phyloP scores from a whole-genome alignment of 371 early-diverging fungal species.

The Lichtheimia corymbifera region DNA sequence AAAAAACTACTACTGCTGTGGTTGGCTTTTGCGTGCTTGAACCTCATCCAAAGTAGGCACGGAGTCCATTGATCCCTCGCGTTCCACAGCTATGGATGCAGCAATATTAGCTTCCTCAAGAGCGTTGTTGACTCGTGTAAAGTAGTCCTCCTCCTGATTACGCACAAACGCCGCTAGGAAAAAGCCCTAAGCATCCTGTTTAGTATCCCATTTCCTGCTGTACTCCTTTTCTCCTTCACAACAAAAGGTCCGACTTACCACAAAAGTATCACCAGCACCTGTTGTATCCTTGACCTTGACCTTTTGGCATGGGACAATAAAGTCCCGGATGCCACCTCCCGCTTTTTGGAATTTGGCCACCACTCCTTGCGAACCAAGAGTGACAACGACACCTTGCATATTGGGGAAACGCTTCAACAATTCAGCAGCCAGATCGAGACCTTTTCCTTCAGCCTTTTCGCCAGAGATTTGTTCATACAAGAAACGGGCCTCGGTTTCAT shows the following conservation, averaged over 20 bases:
- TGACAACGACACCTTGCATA: slow-evolving; percentile 69
- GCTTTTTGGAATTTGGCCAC: slow-evolving; percentile 49
- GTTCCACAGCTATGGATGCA: slow-evolving; percentile 57
- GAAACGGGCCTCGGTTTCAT: slow-evolving; percentile 72
- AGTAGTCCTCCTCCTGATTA: slow-evolving; percentile 30
- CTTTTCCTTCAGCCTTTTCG: slow-evolving; percentile 19
- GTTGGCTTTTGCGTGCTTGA: slow-evolving; percentile 10
- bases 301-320: slow-evolving; percentile 43
- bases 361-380: slow-evolving; percentile 73
- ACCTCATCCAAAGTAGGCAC: slow-evolving; percentile 56
- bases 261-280: slow-evolving; percentile 86
- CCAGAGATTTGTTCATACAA: slow-evolving; percentile 41
- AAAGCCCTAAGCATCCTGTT: slow-evolving; percentile 59
- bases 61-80: slow-evolving; percentile 67
- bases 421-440: slow-evolving; percentile 40
- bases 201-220: slow-evolving; percentile 3
- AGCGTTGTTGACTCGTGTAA: slow-evolving; percentile 42
- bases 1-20: neutral
- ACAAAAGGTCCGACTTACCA: slow-evolving; percentile 43
- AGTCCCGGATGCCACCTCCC: slow-evolving; percentile 28
- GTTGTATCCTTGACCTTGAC: slow-evolving; percentile 70
- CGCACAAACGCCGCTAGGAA: slow-evolving; percentile 67
- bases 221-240: neutral
- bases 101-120: slow-evolving; percentile 59
- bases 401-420: slow-evolving; percentile 38